These are phyloP conservation scores for Dendrocalamus sinicus DNA, from an alignment of 176 grass and related monocot genomes.

Conservation along the genomic window DNA sequence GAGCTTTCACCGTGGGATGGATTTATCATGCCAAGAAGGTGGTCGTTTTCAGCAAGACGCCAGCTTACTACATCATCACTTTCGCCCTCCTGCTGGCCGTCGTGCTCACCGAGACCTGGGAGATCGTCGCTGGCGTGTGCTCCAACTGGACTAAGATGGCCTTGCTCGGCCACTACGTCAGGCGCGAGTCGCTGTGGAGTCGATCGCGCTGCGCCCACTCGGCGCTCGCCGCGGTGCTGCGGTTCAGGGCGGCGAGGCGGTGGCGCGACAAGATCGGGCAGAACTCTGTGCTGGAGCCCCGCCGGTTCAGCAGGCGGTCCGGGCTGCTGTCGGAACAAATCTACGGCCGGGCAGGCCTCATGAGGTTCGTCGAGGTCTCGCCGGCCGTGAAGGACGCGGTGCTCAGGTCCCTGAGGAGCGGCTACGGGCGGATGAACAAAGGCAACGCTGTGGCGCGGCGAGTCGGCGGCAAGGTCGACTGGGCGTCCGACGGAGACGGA, in stretches of 20 bases:
- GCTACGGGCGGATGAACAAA: background rate
- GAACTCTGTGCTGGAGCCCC: constrained; percentile 26
- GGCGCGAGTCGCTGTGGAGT: background rate
- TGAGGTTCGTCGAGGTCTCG: constrained; percentile 4
- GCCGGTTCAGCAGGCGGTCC: background rate
- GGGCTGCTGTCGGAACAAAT: background rate
- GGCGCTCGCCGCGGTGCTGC: background rate
- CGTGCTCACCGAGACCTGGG: constrained; percentile 22
- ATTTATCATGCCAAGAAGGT: accelerated
- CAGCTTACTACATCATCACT: background rate
- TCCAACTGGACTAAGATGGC: constrained; percentile 56
- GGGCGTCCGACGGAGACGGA: background rate
- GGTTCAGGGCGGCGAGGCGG: constrained; percentile 9
- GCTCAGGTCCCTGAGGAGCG: constrained; percentile 3
- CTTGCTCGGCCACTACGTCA: constrained; percentile 40
- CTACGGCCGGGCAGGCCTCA: constrained; percentile 10
- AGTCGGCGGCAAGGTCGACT: background rate
- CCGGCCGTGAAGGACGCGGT: background rate
- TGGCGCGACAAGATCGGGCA: constrained; percentile 34
- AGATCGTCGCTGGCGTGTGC: constrained; percentile 18
- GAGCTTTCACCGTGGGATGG: background rate
- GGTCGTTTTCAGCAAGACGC: background rate
- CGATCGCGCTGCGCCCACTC: background rate
- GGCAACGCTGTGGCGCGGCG: no score
- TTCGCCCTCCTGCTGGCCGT: background rate